Evolutionary conservation across 78 protist genomes (phyloP).

Genomic region (Dictyostelium citrinum): DNA sequence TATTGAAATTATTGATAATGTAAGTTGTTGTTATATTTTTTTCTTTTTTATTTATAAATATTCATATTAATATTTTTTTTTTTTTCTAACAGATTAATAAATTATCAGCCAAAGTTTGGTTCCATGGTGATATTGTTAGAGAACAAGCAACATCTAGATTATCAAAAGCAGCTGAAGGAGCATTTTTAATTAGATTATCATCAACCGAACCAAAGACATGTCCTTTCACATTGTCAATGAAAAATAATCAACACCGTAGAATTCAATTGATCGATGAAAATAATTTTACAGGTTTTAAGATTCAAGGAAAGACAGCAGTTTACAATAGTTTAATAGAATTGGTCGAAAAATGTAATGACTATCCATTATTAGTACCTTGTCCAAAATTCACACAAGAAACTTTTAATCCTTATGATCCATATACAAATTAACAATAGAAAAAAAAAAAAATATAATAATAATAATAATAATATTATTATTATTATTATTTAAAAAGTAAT

Average conservation of each 20-base stretch:
- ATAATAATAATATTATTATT: no score
- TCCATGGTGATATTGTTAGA: conserved; percentile 81
- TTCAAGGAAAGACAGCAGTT: conserved; percentile 72
- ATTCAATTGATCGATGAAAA: conserved; percentile 66
- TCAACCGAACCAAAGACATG: conserved; percentile 70
- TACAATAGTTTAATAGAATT: conserved; percentile 55
- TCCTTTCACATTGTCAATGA: conserved; percentile 81
- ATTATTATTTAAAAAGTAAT: no score
- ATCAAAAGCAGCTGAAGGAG: conserved; percentile 59
- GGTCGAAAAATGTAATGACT: conserved; percentile 62
- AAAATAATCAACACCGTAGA: conserved; percentile 71
- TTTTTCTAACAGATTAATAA: conserved; percentile 28
- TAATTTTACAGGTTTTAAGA: conserved; percentile 47
- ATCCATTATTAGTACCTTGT: conserved; percentile 34
- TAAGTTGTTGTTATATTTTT: background rate
- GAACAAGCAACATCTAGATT: conserved; percentile 70
- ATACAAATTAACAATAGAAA: background rate
- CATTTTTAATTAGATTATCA: conserved; percentile 64
- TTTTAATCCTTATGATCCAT: conserved; percentile 67
- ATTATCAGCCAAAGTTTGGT: conserved; percentile 71
- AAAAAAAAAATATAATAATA: no score
- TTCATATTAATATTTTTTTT: background rate
- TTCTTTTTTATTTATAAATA: background rate
- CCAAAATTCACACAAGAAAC: conserved; percentile 42
- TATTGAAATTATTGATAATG: conserved; percentile 45